Evolutionary conservation across 163 green algal species (phyloP).

Genomic region (Prototheca wickerhamii): DNA sequence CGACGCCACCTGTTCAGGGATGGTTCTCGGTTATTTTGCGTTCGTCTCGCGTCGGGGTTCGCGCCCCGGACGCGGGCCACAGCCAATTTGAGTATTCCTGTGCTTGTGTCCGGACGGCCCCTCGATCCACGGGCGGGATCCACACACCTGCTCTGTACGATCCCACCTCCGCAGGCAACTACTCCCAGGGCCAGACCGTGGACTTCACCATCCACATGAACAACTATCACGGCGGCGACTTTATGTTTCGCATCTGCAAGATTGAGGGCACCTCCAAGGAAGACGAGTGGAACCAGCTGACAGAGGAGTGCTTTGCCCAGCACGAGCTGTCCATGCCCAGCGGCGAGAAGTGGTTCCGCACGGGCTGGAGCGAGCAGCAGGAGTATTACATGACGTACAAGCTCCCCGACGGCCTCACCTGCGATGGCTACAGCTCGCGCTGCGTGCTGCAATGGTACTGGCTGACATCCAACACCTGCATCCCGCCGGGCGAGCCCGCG

Average conservation of each 20-base stretch:
- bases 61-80: no score
- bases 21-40: no score
- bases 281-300: conserved; percentile 17
- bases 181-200: conserved; percentile 1
- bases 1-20: no score
- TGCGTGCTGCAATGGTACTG: no score
- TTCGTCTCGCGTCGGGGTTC: no score
- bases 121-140: no score
- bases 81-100: no score
- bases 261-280: neutral
- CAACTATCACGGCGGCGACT: conserved; percentile 16
- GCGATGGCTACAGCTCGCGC: no score
- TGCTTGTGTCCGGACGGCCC: no score
- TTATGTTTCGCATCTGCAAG: conserved; percentile 19
- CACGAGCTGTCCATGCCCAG: conserved; percentile 13
- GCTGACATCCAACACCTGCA: conserved; percentile 10
- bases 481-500: conserved; percentile 2
- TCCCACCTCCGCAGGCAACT: no score
- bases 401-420: no score
- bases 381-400: conserved; percentile 14
- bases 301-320: conserved; percentile 13
- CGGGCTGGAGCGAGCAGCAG: neutral
- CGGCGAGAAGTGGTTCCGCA: conserved; percentile 4
- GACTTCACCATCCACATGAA: conserved; percentile 8
- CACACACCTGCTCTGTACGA: no score